Evolutionary conservation across 2,329 filamentous ascomycete species (phyloP), one percentile per base, ranked within the genome.

Genomic region (Ophiocordyceps polyrhachis-furcata): DNA sequence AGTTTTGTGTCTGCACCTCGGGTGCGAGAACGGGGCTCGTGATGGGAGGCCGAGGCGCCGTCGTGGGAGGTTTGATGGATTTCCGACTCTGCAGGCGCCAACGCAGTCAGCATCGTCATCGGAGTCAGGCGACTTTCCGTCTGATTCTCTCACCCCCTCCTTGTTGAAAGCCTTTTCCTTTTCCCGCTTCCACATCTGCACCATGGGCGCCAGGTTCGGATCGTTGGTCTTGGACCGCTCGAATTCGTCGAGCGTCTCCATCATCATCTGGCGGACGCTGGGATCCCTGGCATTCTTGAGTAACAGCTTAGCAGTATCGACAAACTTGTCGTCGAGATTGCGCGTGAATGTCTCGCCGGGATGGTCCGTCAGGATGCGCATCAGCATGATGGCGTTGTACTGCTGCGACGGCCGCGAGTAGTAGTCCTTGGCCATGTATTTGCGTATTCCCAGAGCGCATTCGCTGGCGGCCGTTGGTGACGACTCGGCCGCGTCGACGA

Each of bases 341-440:
- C 83, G 75, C n/a, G 89, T 94, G 56, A 98, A 98, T 2, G 79
- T 86, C 44, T 74, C 72, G 28, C 89, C 89, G 0, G 91, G 91
- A 59, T 98, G 95, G 61, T 96, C 88, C 53, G 79, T 73, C 51
- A 98, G 68, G 56, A 98, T 98, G 49, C 89, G 81, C 52, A 93
- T 71, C 46, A 98, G 74, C 91, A 96, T 96, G 56, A 96, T 79
- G 50, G 86, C 82, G 65, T 96, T 95, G 71, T 95, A 96, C 62
- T 96, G 89, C 52, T 80, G 78, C 54, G 83, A 78, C 11, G 84
- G 69, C 41, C 67, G 68, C 23, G 62, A 58, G 53, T 63, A 76
- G 62, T 84, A 78, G 41, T 88, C 82, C 51, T 79, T 81, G 53
- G 76, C 72, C 48, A 98, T 68, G 59, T 81, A 89, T 60, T 85